Evolutionary conservation across 2,329 filamentous ascomycete genomes (phyloP).

Genomic region (Neobulgaria alba): DNA sequence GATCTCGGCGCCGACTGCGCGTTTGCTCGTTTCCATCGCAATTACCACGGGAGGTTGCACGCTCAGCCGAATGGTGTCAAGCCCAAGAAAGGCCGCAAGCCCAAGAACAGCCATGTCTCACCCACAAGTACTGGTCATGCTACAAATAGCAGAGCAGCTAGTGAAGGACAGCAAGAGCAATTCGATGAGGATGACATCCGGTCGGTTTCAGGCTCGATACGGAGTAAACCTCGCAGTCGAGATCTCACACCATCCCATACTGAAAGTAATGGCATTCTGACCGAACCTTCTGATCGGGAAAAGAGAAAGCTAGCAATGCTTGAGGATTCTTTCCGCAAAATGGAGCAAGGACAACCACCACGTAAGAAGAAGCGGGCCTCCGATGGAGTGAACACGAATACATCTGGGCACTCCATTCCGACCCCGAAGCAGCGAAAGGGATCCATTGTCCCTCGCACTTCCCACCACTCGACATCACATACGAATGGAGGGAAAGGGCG

Average conservation of each 20-base stretch:
- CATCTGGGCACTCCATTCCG: conserved; percentile 1
- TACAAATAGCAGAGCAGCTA: conserved; percentile 54
- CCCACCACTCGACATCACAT: conserved; percentile 15
- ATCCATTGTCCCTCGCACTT: conserved; percentile 22
- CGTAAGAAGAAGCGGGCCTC: conserved; percentile 56
- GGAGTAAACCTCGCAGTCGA: conserved; percentile 58
- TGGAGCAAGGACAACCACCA: conserved; percentile 48
- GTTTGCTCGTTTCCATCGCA: conserved; percentile 54
- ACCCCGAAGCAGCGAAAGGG: conserved; percentile 26
- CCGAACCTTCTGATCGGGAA: conserved; percentile 54
- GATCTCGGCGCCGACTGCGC: conserved; percentile 54
- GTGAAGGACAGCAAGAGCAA: conserved; percentile 52
- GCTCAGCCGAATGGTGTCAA: conserved; percentile 33
- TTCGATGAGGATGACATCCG: conserved; percentile 43
- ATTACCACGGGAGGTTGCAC: conserved; percentile 43
- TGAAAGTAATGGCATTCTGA: conserved; percentile 42
- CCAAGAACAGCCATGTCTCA: conserved; percentile 46
- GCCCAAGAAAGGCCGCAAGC: conserved; percentile 34
- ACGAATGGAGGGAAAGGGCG: conserved; percentile 16
- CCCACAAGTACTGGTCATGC: conserved; percentile 54
- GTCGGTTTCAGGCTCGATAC: conserved; percentile 41
- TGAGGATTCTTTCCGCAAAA: conserved; percentile 55
- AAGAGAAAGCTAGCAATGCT: conserved; percentile 60
- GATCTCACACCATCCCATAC: conserved; percentile 49
- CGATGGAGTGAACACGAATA: conserved; percentile 36